These are phyloP conservation scores for Russula griseocarnosa DNA, from an alignment of 768 basidiomycete genomes.

Conservation along the genomic window DNA sequence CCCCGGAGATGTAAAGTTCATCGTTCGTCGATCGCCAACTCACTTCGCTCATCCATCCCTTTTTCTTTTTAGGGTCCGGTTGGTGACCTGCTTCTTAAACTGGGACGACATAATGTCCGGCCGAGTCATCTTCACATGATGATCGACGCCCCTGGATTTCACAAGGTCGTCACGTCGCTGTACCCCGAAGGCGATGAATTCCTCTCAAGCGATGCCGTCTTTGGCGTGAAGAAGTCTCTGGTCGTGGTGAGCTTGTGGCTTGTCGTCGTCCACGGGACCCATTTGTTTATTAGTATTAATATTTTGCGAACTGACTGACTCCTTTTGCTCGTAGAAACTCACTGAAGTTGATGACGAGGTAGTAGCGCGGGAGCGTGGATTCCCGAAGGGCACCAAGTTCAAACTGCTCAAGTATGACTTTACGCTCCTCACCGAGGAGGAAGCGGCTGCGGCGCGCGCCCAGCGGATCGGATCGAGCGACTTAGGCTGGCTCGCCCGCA, in stretches of 20 bases:
- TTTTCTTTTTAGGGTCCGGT: constrained; percentile 58
- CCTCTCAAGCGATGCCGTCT: constrained; percentile 68
- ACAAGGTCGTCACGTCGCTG: constrained; percentile 66
- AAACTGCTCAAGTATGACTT: constrained; percentile 47
- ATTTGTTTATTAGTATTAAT: neutral
- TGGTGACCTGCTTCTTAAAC: constrained; percentile 49
- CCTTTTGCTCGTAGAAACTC: constrained; percentile 37
- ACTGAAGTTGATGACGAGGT: constrained; percentile 50
- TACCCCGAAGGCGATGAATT: constrained; percentile 70
- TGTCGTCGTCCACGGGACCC: no score
- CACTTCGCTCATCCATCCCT: no score
- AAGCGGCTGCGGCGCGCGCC: constrained; percentile 37
- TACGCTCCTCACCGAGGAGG: constrained; percentile 42
- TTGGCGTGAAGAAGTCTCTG: constrained; percentile 77
- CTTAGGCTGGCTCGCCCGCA: no score
- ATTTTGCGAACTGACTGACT: constrained; percentile 7
- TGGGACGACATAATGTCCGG: constrained; percentile 70
- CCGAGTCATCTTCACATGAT: constrained; percentile 79
- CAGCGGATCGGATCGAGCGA: constrained; percentile 11
- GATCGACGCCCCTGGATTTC: constrained; percentile 67
- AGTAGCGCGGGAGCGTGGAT: constrained; percentile 54
- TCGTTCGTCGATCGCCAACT: neutral
- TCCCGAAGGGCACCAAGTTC: constrained; percentile 45
- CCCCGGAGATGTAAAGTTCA: constrained; percentile 54
- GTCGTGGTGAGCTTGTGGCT: constrained; percentile 53